These are phyloP conservation scores for Phlebopus sp. DNA, from an alignment of 1,284 basidiomycete genomes.

Conservation along the genomic window DNA sequence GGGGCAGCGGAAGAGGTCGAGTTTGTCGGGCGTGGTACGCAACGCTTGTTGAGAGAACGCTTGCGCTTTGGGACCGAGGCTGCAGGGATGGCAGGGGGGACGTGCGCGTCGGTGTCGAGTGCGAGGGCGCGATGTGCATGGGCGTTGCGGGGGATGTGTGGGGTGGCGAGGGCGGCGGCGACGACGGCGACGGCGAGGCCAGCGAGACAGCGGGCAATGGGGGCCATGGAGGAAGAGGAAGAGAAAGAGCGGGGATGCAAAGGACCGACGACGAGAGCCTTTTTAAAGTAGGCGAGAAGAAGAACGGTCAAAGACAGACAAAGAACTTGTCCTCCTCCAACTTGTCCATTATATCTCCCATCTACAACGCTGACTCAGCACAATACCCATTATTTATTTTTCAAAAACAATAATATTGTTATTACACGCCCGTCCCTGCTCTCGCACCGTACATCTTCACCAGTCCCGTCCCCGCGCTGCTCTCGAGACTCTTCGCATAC, in stretches of 20 bases:
- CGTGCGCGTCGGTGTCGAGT: constrained; percentile 38
- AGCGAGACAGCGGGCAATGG: constrained; percentile 43
- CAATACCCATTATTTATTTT: background rate
- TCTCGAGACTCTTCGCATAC: constrained; percentile 74
- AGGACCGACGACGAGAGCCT: constrained; percentile 13
- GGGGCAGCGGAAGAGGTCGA: constrained; percentile 7
- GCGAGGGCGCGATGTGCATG: constrained; percentile 32
- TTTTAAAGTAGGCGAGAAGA: constrained; percentile 9
- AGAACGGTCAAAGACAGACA: constrained; percentile 7
- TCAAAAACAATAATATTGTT: too few relatives aligned
- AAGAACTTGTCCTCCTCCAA: too few relatives aligned
- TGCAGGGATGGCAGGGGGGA: constrained; percentile 34
- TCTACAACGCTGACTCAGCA: background rate
- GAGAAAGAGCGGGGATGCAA: constrained; percentile 10
- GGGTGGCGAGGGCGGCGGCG: constrained; percentile 44
- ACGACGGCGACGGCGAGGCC: constrained; percentile 45
- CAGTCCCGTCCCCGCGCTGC: constrained; percentile 64
- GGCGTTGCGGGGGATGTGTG: constrained; percentile 39
- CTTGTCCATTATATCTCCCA: background rate
- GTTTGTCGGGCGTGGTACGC: constrained; percentile 29
- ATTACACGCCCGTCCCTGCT: constrained; percentile 23
- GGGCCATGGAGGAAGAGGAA: constrained; percentile 41
- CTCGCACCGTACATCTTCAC: constrained; percentile 77
- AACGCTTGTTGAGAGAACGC: constrained; percentile 43
- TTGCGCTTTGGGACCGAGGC: constrained; percentile 25